Conservation (phyloP, 2,329 filamentous ascomycete genomes). For the Lizonia empirigonia region DNA sequence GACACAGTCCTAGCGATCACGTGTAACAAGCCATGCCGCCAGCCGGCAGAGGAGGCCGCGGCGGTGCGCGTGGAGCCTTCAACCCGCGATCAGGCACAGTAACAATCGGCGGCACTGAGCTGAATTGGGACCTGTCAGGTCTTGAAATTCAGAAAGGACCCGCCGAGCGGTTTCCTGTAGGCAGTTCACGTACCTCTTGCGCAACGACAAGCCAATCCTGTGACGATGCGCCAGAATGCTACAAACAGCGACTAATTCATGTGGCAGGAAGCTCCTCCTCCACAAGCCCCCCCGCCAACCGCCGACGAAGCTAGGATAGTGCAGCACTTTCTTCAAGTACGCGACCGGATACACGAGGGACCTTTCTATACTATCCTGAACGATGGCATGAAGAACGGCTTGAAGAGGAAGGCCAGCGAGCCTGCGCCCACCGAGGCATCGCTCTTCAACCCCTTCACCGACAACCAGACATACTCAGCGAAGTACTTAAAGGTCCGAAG, state of each 20-base stretch:
- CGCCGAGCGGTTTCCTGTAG: slow-evolving; percentile 51
- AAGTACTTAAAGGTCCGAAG: slow-evolving; percentile 63
- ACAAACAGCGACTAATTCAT: slow-evolving; percentile 27
- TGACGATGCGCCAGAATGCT: slow-evolving; percentile 6
- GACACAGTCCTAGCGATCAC: background rate
- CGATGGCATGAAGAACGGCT: slow-evolving; percentile 52
- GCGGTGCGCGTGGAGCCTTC: slow-evolving; percentile 38
- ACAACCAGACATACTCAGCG: slow-evolving; percentile 65
- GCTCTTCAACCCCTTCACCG: slow-evolving; percentile 64
- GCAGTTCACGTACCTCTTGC: slow-evolving; percentile 15
- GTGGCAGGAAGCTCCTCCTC: slow-evolving; percentile 41
- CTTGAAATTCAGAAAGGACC: slow-evolving; percentile 49
- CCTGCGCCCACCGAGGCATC: slow-evolving; percentile 46
- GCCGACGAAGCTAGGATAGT: slow-evolving; percentile 55
- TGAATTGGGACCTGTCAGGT: slow-evolving; percentile 50
- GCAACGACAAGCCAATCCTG: background rate
- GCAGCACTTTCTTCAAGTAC: slow-evolving; percentile 57
- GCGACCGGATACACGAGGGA: slow-evolving; percentile 63
- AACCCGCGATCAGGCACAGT: slow-evolving; percentile 41
- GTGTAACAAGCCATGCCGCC: slow-evolving; percentile 24
- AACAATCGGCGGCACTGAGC: slow-evolving; percentile 51
- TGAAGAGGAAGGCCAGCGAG: slow-evolving; percentile 46
- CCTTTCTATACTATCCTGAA: slow-evolving; percentile 64
- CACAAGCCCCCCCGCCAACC: slow-evolving; percentile 49
- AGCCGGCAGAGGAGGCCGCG: slow-evolving; percentile 43